Evolutionary conservation across 1,139 yeast genomes (phyloP), one percentile per base, ranked within the genome.

Genomic region (Blastobotrys capitulatus): DNA sequence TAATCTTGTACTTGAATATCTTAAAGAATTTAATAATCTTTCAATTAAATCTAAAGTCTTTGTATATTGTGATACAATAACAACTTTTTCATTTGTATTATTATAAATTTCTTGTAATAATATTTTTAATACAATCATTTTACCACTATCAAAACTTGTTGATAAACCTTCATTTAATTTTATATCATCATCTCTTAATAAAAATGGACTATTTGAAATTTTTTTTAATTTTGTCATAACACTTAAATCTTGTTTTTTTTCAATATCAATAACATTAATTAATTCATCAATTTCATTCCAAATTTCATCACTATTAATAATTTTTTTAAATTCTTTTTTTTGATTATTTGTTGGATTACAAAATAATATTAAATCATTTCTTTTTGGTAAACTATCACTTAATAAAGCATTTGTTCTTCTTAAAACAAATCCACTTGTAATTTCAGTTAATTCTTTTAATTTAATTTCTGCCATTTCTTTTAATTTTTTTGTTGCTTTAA

Each of bases 61-160:
- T 0, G 97, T 92, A 54, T 82, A 92, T 53, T 92, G 90, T 0
- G 97, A 90, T 2, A 90, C 86, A 31, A 92, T 69, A 0, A 92
- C 96, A 2, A 86, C 79, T 62, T 90, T 92, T 60, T 92, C 95
- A 13, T 76, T 70, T 1, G 75, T 66, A 1, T 59, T 58, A 6
- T 57, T 55, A 25, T 68, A 50, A 4, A 73, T 46, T 20, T 52
- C 51, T 1, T 51, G 45, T 29, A 73, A 48, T 31, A 73, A 54
- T 4, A 53, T 48, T n/a, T 58, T 58, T 15, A 73, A 57, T 7
- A 69, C 61, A n/a, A 50, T 45, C 38, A 70, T 52, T 49, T 72
- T 72, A 12, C 74, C 75, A 34, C 68, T 57, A 13, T 52, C 46
- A 16, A 46, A 45, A 2, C 55, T 44, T 7, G 16, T 26, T 2